Evolutionary conservation across 2,329 filamentous ascomycete genomes (phyloP).

Genomic region (Alternaria triticina): DNA sequence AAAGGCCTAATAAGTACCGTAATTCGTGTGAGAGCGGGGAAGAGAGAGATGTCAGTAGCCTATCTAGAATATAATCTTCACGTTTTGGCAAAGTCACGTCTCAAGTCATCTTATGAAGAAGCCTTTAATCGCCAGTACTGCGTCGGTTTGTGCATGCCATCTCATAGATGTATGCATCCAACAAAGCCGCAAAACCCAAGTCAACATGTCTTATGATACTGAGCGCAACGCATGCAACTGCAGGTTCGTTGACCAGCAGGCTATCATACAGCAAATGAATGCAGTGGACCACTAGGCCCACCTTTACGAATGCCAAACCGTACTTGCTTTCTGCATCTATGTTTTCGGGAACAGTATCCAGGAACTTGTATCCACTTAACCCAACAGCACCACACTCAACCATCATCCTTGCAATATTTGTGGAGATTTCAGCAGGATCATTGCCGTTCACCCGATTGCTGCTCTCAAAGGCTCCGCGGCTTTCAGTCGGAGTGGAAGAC

Average conservation of each 20-base stretch:
- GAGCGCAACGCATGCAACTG: conserved; percentile 18
- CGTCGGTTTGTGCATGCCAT: not conserved
- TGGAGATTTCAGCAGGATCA: not conserved
- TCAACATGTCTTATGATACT: conserved; percentile 8
- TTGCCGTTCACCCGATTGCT: not conserved
- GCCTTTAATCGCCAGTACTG: not conserved
- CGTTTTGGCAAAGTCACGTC: not conserved
- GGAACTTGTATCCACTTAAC: not conserved
- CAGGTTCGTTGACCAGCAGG: conserved; percentile 9
- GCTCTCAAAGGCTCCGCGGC: not conserved
- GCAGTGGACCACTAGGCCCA: conserved; percentile 9
- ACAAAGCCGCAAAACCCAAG: not conserved
- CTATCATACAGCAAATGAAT: conserved; percentile 23
- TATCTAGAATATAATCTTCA: not conserved
- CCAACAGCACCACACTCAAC: not conserved
- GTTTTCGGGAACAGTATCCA: not conserved
- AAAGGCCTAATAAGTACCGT: not conserved
- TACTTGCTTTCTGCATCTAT: not conserved
- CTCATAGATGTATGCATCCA: not conserved
- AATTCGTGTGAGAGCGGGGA: not conserved
- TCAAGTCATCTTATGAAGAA: not conserved
- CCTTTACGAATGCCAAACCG: not conserved
- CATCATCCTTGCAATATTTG: not conserved
- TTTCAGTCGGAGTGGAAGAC: not conserved
- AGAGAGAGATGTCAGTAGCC: not conserved